Percentiles rank a stretch among this genome's conserved stretches.
Conservation (phyloP, 1,284 basidiomycete genomes). For the Pseudozyma sp. region DNA sequence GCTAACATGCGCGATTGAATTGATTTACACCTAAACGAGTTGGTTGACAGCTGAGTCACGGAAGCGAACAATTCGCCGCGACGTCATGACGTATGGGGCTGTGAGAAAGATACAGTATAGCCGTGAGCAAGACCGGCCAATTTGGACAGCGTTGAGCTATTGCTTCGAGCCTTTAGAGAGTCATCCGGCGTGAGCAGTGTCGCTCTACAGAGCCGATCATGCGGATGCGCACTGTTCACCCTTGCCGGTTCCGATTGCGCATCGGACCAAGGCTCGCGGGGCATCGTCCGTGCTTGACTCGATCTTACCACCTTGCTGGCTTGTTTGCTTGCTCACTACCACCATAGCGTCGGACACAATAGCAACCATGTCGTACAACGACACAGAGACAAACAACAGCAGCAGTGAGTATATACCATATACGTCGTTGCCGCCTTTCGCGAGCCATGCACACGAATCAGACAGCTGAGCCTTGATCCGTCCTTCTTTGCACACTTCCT, state of each 20-base stretch:
- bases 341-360: background rate
- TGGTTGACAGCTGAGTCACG: conserved; percentile 28
- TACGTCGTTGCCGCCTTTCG: background rate
- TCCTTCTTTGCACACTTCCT: background rate
- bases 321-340: too few species aligned
- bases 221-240: conserved; percentile 10
- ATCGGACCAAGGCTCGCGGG: too few species aligned
- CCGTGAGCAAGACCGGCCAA: background rate
- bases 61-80: background rate
- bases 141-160: too few species aligned
- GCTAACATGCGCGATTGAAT: too few species aligned
- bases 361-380: conserved; percentile 19
- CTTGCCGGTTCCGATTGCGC: background rate
- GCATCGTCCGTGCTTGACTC: too few species aligned
- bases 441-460: background rate
- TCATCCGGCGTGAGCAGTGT: too few species aligned
- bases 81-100: conserved; percentile 16
- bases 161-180: too few species aligned
- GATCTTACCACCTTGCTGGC: too few species aligned
- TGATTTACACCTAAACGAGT: background rate
- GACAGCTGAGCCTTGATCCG: background rate
- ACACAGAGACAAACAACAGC: conserved; percentile 14
- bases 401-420: conserved; percentile 20
- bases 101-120: background rate
- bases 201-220: background rate